Conservation (phyloP, 2,329 filamentous ascomycete species). For the Tolypocladium cylindrosporum region DNA sequence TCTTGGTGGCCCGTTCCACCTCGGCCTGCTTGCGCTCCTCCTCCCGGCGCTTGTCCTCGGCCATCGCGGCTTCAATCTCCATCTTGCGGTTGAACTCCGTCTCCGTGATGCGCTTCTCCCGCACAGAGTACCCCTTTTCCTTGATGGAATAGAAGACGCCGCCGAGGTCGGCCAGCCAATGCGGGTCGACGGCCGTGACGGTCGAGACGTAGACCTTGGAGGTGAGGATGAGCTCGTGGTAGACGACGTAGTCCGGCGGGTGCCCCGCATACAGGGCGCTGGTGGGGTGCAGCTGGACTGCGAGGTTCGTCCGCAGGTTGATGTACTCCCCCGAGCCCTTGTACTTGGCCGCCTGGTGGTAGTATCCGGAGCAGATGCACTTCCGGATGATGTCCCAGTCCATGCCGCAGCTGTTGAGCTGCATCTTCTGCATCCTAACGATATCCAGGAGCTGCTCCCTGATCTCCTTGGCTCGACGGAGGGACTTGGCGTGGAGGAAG, state of each 20-base stretch:
- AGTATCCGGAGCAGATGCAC: slow-evolving; percentile 96
- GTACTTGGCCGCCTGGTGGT: slow-evolving; percentile 92
- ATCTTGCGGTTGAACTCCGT: slow-evolving; percentile 86
- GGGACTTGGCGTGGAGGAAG: slow-evolving; percentile 89
- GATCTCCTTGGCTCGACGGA: slow-evolving; percentile 87
- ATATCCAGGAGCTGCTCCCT: slow-evolving; percentile 89
- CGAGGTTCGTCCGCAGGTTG: slow-evolving; percentile 89
- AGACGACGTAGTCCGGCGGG: slow-evolving; percentile 92
- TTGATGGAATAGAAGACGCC: slow-evolving; percentile 97
- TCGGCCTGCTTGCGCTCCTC: slow-evolving; percentile 45
- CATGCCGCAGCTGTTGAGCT: slow-evolving; percentile 77
- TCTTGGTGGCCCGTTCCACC: slow-evolving; percentile 30
- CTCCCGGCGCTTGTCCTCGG: slow-evolving; percentile 65
- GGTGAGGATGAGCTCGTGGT: slow-evolving; percentile 95
- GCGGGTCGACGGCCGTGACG: slow-evolving; percentile 89
- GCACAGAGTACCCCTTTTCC: slow-evolving; percentile 88
- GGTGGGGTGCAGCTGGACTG: slow-evolving; percentile 89
- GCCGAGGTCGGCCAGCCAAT: slow-evolving; percentile 93
- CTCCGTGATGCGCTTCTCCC: slow-evolving; percentile 80
- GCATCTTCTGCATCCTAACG: slow-evolving; percentile 88
- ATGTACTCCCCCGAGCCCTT: slow-evolving; percentile 97
- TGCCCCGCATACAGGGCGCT: slow-evolving; percentile 91
- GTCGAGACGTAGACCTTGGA: slow-evolving; percentile 98
- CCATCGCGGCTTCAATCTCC: slow-evolving; percentile 91
- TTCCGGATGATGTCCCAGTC: slow-evolving; percentile 95